These are phyloP conservation scores for Helichrysum umbraculigerum DNA, from an alignment of 129 eudicot genomes.

Conservation along the genomic window DNA sequence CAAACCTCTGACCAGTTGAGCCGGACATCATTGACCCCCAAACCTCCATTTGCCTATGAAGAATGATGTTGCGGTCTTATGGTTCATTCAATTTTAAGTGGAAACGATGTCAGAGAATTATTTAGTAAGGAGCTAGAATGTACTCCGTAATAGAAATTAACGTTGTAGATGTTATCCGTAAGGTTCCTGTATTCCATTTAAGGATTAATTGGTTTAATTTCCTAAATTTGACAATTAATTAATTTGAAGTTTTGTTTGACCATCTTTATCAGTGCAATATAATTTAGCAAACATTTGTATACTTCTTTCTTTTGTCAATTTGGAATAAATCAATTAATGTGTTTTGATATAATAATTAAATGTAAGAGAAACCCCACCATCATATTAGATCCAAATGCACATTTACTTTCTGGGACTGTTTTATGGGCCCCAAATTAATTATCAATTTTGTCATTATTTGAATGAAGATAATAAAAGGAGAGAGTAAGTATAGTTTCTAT, in stretches of 20 bases:
- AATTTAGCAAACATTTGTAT: background rate
- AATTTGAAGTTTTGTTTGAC: constrained; percentile 15
- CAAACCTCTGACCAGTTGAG: too few relatives aligned
- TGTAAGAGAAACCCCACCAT: constrained; percentile 29
- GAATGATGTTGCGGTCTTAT: too few relatives aligned
- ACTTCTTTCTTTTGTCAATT: constrained; percentile 18
- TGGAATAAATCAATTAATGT: constrained; percentile 29
- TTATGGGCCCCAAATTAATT: constrained; percentile 33
- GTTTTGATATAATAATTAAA: constrained; percentile 6
- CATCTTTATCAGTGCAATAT: constrained; percentile 17
- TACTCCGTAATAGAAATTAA: too few relatives aligned
- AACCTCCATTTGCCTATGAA: too few relatives aligned
- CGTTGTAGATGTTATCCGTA: too few relatives aligned
- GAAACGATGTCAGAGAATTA: too few relatives aligned
- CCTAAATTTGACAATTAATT: background rate
- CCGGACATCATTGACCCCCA: too few relatives aligned
- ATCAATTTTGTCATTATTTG: constrained; percentile 21
- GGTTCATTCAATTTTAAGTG: too few relatives aligned
- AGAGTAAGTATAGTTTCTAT: too few relatives aligned
- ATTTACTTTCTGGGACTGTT: constrained; percentile 30
- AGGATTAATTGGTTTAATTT: background rate
- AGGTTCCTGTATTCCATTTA: too few relatives aligned
- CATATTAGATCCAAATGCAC: constrained; percentile 33
- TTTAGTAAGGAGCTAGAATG: too few relatives aligned
- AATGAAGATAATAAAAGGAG: too few relatives aligned